phyloP scores from a whole-genome alignment of 805 yeast genomes.

The Ogataea pignaliae region DNA sequence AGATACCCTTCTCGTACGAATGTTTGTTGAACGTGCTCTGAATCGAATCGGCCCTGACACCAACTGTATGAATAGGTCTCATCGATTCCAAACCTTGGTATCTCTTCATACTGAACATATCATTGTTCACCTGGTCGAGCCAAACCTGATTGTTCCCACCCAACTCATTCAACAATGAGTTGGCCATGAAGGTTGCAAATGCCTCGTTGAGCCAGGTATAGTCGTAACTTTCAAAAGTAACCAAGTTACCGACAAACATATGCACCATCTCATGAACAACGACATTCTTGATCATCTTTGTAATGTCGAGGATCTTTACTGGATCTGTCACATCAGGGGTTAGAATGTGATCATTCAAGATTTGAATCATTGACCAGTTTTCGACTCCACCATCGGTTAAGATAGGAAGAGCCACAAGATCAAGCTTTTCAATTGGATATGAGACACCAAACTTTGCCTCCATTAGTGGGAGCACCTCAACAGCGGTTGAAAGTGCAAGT shows the following conservation, averaged over 20 bases:
- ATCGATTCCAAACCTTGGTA: conserved; percentile 31
- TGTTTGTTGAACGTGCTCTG: conserved; percentile 45
- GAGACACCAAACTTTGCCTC: conserved; percentile 37
- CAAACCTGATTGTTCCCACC: conserved; percentile 28
- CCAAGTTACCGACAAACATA: conserved; percentile 73
- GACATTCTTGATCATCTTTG: conserved; percentile 43
- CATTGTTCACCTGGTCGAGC: conserved; percentile 27
- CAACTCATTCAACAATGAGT: conserved; percentile 28
- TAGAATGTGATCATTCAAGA: conserved; percentile 48
- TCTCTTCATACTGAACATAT: conserved; percentile 29
- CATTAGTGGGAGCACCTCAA: conserved; percentile 44
- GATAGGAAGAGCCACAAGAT: conserved; percentile 65
- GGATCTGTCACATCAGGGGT: conserved; percentile 30
- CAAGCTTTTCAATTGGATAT: conserved; percentile 63
- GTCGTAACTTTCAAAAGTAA: conserved; percentile 65
- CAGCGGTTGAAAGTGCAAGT: conserved; percentile 46
- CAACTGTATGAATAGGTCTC: conserved; percentile 34
- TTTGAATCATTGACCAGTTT: conserved; percentile 66
- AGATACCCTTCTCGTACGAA: conserved; percentile 59
- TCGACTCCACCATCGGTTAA: conserved; percentile 79
- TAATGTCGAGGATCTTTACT: conserved; percentile 12
- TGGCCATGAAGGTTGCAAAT: conserved; percentile 71
- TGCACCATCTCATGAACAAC: conserved; percentile 72
- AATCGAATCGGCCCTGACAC: conserved; percentile 34
- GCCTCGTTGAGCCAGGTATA: conserved; percentile 73